Percentiles rank a stretch among this genome's conserved stretches.
Conservation (phyloP, 2,329 filamentous ascomycete genomes). For the Pseudonectria foliicola region DNA sequence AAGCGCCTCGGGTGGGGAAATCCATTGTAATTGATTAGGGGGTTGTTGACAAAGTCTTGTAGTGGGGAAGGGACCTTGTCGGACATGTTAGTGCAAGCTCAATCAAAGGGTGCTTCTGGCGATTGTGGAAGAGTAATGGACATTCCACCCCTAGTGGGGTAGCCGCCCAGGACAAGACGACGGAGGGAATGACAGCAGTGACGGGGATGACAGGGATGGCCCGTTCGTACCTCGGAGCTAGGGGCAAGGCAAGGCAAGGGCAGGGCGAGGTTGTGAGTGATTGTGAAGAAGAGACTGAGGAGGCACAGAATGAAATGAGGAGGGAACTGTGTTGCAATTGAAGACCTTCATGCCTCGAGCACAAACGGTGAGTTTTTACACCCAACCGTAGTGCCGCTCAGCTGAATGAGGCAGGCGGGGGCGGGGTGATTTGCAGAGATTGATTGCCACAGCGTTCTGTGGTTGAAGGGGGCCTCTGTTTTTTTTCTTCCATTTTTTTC, state of each 20-base stretch:
- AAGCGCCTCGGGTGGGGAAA: constrained; percentile 36
- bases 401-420: constrained; percentile 22
- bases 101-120: too few species aligned
- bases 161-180: too few species aligned
- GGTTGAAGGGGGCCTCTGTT: neutral
- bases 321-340: neutral
- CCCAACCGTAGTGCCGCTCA: constrained; percentile 5
- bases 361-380: constrained; percentile 1
- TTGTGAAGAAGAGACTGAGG: neutral
- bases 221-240: too few species aligned
- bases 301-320: neutral
- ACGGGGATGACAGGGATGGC: too few species aligned
- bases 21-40: constrained; percentile 33
- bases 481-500: too few species aligned
- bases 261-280: neutral
- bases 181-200: too few species aligned
- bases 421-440: constrained; percentile 23
- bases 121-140: too few species aligned
- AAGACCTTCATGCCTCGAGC: neutral
- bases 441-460: constrained; percentile 6
- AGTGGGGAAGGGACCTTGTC: constrained; percentile 5
- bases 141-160: too few species aligned
- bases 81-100: too few species aligned
- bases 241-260: constrained; percentile 1
- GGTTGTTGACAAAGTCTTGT: constrained; percentile 10